Conservation (phyloP, 2,329 filamentous ascomycete species). For the Tolypocladium sp. region DNA sequence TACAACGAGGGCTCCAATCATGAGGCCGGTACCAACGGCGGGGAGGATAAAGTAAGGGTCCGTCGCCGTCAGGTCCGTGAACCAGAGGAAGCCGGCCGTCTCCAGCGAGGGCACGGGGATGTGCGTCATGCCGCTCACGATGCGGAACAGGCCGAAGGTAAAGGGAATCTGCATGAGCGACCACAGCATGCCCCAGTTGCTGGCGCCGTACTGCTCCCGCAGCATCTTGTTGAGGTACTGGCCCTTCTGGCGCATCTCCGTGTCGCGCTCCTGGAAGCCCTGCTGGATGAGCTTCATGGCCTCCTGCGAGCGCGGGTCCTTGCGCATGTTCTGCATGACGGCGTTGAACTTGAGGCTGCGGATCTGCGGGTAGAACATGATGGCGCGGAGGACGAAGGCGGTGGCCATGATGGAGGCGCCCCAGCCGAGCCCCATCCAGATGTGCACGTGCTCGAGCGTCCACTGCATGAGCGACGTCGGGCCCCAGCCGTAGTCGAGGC, state of each 20-base stretch:
- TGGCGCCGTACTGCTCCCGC: conserved; percentile 24
- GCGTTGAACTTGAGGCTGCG: conserved; percentile 31
- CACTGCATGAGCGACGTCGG: conserved; percentile 66
- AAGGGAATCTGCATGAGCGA: conserved; percentile 48
- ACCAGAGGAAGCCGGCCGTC: conserved; percentile 65
- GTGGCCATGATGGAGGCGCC: conserved; percentile 63
- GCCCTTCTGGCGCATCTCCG: conserved; percentile 24
- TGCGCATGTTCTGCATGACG: conserved; percentile 47
- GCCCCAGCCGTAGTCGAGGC: conserved; percentile 81
- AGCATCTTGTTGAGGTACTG: conserved; percentile 26
- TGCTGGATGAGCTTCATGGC: conserved; percentile 41
- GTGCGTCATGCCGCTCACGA: conserved; percentile 62
- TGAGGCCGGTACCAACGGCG: conserved; percentile 42
- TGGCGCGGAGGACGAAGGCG: conserved; percentile 53
- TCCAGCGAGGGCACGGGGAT: conserved; percentile 77
- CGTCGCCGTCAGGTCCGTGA: conserved; percentile 62
- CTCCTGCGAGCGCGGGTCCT: conserved; percentile 43
- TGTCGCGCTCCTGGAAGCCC: conserved; percentile 32
- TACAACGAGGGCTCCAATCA: conserved; percentile 49
- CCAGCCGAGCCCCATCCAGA: conserved; percentile 72
- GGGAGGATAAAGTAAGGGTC: conserved; percentile 79
- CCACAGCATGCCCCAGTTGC: conserved; percentile 25
- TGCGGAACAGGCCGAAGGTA: conserved; percentile 71
- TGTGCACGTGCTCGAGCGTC: conserved; percentile 72
- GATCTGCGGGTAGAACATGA: conserved; percentile 54